Base-by-base conservation (phyloP, 225 moss, liverwort and hornwort species). In the Anthoceros angustus region DNA sequence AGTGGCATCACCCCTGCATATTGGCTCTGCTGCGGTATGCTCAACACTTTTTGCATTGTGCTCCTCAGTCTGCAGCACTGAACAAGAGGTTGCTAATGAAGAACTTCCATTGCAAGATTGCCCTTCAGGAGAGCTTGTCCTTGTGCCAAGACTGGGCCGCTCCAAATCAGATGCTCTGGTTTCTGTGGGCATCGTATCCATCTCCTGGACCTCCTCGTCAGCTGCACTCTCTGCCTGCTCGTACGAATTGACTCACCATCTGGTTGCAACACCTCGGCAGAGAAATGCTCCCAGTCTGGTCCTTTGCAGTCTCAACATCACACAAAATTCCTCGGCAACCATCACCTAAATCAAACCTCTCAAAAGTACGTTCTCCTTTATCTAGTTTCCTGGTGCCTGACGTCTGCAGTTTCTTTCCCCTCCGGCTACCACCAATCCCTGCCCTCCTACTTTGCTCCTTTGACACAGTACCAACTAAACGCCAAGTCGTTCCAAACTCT, bases 211-310 rank as follows among this genome's bases (percentile, higher is more conserved):
- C 20, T 43, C 15, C 20, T 50, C 42, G 48, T 20, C 26, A 11
- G 32, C 5, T 41, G 38, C 21, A 9, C 42, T 0, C 45, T n/a
- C 55, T 66, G 20, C 50, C 26, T 66, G 65, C 43, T 69, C 26
- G 70, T 66, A 66, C 66, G 42, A 66, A 24, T 20, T n/a, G n/a
- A n/a, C n/a, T n/a, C n/a, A n/a, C 5, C 25, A 12, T 2, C 64
- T 64, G 18, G 11, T 38, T 64, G 64, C 5, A 64, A 25, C 20
- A 38, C 40, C 38, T 64, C 64, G 1, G 40, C 64, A 39, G 40
- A 81, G 7, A 77, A 65, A 3, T 41, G 65, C 70, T 81, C 81
- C 81, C 81, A 81, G 43, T 81, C 81, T 39, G 81, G 61, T 25
- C 42, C 64, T 43, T 42, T 43, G 9, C 32, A 15, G 55, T 55